phyloP scores from a whole-genome alignment of 2,329 filamentous ascomycete species.

The Diaporthe velutina region DNA sequence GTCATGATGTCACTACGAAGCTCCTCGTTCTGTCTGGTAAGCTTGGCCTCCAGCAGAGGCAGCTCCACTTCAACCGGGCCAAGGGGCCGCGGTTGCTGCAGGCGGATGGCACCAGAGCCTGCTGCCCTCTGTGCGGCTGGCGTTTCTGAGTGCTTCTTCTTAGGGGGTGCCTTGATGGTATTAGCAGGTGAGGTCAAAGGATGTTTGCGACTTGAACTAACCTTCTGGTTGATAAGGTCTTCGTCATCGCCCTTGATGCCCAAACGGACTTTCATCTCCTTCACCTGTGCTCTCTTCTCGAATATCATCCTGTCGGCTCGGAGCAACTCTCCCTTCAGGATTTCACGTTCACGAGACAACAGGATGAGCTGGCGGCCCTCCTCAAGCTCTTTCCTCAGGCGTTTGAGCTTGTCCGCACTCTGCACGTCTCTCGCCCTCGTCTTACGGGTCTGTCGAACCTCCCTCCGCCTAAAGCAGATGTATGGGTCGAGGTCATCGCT shows the following conservation, averaged over 20 bases:
- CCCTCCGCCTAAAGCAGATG: conserved; percentile 95
- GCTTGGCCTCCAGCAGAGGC: conserved; percentile 79
- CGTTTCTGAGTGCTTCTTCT: conserved; percentile 59
- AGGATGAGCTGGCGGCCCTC: conserved; percentile 85
- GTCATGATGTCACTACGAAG: conserved; percentile 86
- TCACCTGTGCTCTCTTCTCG: conserved; percentile 83
- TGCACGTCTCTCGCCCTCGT: conserved; percentile 94
- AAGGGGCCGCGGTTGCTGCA: conserved; percentile 53
- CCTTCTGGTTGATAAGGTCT: conserved; percentile 94
- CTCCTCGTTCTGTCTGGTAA: conserved; percentile 84
- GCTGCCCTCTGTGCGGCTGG: conserved; percentile 58
- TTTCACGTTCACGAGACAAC: conserved; percentile 83
- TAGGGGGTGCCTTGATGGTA: conserved; percentile 34
- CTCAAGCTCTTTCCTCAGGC: conserved; percentile 90
- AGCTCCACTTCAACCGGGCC: conserved; percentile 83
- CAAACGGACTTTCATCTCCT: conserved; percentile 88
- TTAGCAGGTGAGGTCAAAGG: background rate
- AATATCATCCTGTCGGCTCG: conserved; percentile 83
- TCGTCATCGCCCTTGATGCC: conserved; percentile 94
- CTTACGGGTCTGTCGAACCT: conserved; percentile 94
- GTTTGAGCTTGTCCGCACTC: conserved; percentile 93
- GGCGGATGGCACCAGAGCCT: conserved; percentile 55
- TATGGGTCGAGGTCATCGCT: conserved; percentile 97
- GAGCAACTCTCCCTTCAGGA: conserved; percentile 82
- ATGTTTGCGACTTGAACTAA: conserved; percentile 55